phyloP scores from a whole-genome alignment of 345 rosid genomes.

The Lumnitzera racemosa region DNA sequence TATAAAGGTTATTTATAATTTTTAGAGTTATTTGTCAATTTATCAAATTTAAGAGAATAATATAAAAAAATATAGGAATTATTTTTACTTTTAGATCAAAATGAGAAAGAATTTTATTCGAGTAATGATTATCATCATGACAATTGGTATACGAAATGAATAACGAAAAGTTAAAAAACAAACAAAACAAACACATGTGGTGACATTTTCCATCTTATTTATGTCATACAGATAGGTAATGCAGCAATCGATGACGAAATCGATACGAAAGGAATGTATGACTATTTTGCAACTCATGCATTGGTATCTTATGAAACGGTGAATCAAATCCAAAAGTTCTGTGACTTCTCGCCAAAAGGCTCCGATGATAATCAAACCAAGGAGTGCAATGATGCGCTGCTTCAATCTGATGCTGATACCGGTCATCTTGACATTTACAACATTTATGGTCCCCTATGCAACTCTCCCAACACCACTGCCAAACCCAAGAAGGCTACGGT shows the following conservation, averaged over 20 bases:
- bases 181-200: no score
- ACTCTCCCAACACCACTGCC: slow-evolving; percentile 36
- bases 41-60: no score
- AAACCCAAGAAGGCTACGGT: slow-evolving; percentile 39
- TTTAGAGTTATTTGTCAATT: no score
- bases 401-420: slow-evolving; percentile 13
- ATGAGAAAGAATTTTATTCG: no score
- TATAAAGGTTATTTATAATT: no score
- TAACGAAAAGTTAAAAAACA: no score
- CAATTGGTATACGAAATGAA: no score
- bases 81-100: no score
- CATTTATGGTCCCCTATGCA: slow-evolving; percentile 73
- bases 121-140: no score
- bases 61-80: no score
- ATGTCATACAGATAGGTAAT: slow-evolving; percentile 62
- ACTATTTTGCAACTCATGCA: slow-evolving; percentile 53
- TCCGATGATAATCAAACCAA: slow-evolving; percentile 8
- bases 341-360: slow-evolving; percentile 43
- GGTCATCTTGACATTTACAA: slow-evolving; percentile 47
- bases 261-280: slow-evolving; percentile 61
- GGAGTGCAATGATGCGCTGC: slow-evolving; percentile 30
- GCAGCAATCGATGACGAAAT: slow-evolving; percentile 72
- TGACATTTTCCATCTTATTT: no score
- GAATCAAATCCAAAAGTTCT: slow-evolving; percentile 21
- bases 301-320: slow-evolving; percentile 40